phyloP scores from a whole-genome alignment of 208 protist species.

The Herpetomonas tarakana region DNA sequence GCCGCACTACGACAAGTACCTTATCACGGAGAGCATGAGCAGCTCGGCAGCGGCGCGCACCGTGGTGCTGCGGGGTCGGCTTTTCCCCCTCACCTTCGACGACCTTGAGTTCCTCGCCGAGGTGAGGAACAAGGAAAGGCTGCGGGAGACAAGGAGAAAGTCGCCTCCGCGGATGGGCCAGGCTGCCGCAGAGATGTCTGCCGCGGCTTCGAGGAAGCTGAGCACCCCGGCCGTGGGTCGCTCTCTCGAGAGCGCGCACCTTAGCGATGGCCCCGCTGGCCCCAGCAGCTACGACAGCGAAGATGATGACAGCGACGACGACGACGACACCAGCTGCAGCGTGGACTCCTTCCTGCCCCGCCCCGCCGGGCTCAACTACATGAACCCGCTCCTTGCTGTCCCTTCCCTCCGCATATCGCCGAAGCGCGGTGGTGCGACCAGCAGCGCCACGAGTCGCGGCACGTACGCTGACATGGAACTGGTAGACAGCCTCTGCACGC shows the following conservation, averaged over 20 bases:
- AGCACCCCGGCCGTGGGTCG: background rate
- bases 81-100: background rate
- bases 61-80: background rate
- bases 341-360: background rate
- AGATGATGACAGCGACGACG: background rate
- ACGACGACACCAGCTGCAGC: background rate
- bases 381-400: background rate
- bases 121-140: background rate
- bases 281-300: background rate
- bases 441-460: background rate
- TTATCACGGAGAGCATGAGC: background rate
- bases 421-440: background rate
- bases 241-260: background rate
- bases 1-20: constrained; percentile 4
- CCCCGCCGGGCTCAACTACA: background rate
- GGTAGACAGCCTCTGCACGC: background rate
- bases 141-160: background rate
- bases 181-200: background rate
- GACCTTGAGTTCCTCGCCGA: background rate
- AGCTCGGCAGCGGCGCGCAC: background rate
- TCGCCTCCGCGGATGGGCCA: background rate
- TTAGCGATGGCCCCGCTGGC: background rate
- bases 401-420: background rate
- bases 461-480: background rate
- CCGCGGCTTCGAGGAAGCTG: background rate